Evolutionary conservation across 1,284 basidiomycete genomes (phyloP).

Genomic region (Termitomyces sp.): DNA sequence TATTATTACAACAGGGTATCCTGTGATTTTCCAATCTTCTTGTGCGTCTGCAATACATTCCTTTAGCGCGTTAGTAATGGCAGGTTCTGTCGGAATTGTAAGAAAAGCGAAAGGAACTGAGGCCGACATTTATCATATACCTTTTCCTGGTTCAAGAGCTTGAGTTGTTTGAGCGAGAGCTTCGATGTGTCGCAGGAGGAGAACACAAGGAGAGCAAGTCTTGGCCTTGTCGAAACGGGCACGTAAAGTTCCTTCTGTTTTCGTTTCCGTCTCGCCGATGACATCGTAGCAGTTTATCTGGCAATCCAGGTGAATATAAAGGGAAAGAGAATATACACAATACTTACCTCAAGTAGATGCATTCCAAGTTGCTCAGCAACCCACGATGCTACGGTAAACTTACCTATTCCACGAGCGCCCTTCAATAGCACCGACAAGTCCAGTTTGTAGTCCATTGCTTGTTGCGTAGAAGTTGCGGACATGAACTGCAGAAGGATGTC

Average conservation of each 20-base stretch:
- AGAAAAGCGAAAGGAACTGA: not conserved
- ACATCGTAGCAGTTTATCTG: constrained; percentile 87
- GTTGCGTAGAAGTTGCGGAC: constrained; percentile 51
- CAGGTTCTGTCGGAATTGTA: constrained; percentile 43
- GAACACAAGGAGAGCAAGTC: constrained; percentile 79
- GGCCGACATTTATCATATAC: constrained; percentile 29
- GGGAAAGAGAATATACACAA: not conserved
- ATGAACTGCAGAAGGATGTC: constrained; percentile 45
- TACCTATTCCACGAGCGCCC: constrained; percentile 73
- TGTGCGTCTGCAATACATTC: constrained; percentile 60
- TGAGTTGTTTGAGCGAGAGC: constrained; percentile 76
- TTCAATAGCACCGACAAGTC: constrained; percentile 67
- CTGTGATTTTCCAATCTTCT: constrained; percentile 52
- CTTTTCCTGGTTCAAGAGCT: constrained; percentile 62
- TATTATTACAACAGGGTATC: constrained; percentile 68
- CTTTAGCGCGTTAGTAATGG: constrained; percentile 57
- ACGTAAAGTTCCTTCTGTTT: constrained; percentile 75
- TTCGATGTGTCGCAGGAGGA: constrained; percentile 82
- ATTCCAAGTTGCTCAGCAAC: constrained; percentile 68
- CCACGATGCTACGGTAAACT: constrained; percentile 54
- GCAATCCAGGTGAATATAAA: not conserved
- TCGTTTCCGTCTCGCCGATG: constrained; percentile 74
- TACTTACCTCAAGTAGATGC: constrained; percentile 73
- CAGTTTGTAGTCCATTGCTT: constrained; percentile 56
- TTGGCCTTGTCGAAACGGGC: constrained; percentile 79